These are phyloP conservation scores for Sambucus nigra DNA, from an alignment of 129 eudicot species.

Conservation along the genomic window DNA sequence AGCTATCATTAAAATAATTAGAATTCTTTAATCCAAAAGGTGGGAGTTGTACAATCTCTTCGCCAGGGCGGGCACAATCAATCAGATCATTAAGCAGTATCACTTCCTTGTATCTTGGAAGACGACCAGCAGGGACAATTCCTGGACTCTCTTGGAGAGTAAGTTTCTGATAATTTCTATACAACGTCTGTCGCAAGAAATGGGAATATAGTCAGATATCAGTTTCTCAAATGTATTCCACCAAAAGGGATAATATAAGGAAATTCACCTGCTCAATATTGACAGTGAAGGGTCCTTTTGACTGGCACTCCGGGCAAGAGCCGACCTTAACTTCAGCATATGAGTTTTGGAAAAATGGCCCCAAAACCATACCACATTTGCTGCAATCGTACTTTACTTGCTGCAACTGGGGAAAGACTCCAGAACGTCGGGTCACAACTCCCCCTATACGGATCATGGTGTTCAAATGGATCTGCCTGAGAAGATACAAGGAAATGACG, in stretches of 20 bases:
- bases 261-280: conserved; percentile 79
- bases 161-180: conserved; percentile 92
- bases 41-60: conserved; percentile 65
- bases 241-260: not conserved
- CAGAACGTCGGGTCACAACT: conserved; percentile 93
- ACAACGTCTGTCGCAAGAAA: conserved; percentile 53
- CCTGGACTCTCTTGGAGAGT: conserved; percentile 99
- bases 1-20: not conserved
- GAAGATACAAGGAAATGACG: not conserved
- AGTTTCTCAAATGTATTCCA: conserved; percentile 1
- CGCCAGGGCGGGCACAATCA: conserved; percentile 98
- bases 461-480: conserved; percentile 92
- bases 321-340: conserved; percentile 97
- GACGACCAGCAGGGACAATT: conserved; percentile 96
- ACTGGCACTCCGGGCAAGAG: conserved; percentile 98
- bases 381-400: conserved; percentile 95
- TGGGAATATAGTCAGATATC: conserved; percentile 1
- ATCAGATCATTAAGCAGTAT: conserved; percentile 91
- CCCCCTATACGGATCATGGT: conserved; percentile 98
- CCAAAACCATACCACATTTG: conserved; percentile 82
- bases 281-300: conserved; percentile 96
- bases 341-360: conserved; percentile 93
- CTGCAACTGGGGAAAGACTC: conserved; percentile 97
- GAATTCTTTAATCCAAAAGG: not conserved
- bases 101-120: conserved; percentile 97